Evolutionary conservation across 225 moss, liverwort and hornwort genomes (phyloP), one percentile per base, ranked within the genome.

Genomic region (Pseudisothecium myosuroides): DNA sequence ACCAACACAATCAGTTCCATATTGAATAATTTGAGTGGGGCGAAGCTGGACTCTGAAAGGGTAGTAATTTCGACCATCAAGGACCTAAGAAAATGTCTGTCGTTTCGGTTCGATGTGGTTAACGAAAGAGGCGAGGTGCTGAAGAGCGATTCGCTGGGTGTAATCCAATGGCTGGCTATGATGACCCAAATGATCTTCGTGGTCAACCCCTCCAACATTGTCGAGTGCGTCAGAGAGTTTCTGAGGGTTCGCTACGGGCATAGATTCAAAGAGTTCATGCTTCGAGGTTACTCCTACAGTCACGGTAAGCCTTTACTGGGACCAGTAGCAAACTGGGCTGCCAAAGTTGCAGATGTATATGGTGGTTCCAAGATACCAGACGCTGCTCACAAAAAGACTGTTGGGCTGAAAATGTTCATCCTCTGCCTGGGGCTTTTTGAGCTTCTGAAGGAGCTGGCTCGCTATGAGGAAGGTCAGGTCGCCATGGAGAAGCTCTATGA

Each of bases 161-260:
- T 91, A 41, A 23, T 6, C 26, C 87, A 85, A 69, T 94, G 90
- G 92, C 78, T 89, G 63, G 91, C 90, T 29, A 67, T 91, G 68
- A n/a, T 94, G 47, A 91, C 92, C 41, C 90, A 91, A 41, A 92
- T 93, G 90, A 90, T 94, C 79, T 85, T 73, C 47, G 85, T 93
- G 54, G 91, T 59, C 49, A 61, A 91, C 37, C 80, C 85, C 39
- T 66, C 73, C 41, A 93, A 91, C 76, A 82, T 94, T 43, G 49
- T 36, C 27, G 94, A 92, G 56, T 92, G 94, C 62, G 82, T 91
- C 28, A 82, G 87, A 64, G 92, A 93, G 77, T 93, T 90, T 81
- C 27, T 49, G 65, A 80, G 90, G 23, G 83, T 88, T 87, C 82
- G 79, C 18, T 65, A 68, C 26, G 90, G 78, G 24, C 69, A 83